A percentile compares a stretch with the other conserved stretches of the same genome.
Evolutionary conservation across 768 basidiomycete genomes (phyloP).

Genomic region (Hemileccinum rubropunctum): DNA sequence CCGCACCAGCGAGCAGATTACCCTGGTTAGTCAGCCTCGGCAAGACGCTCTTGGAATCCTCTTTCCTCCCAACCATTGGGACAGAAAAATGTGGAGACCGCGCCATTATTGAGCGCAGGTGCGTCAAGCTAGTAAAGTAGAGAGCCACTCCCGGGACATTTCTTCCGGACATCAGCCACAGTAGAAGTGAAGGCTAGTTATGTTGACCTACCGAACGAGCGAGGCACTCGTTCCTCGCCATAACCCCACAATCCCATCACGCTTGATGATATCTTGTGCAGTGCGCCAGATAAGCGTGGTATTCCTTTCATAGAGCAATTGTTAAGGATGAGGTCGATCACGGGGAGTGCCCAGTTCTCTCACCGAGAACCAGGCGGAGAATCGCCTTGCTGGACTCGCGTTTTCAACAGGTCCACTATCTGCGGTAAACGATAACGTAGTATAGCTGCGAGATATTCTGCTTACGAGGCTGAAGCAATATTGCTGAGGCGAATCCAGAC

Average conservation of each 20-base stretch:
- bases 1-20: conserved; percentile 84
- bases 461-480: conserved; percentile 77
- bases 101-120: conserved; percentile 76
- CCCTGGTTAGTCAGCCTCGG: conserved; percentile 73
- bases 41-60: conserved; percentile 47
- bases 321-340: background rate
- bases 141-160: conserved; percentile 92
- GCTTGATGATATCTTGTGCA: conserved; percentile 53
- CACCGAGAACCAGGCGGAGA: conserved; percentile 39
- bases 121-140: conserved; percentile 85
- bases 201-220: conserved; percentile 53
- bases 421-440: background rate
- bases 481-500: conserved; percentile 74
- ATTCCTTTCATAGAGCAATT: conserved; percentile 24
- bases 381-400: conserved; percentile 85
- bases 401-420: conserved; percentile 86
- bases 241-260: conserved; percentile 66
- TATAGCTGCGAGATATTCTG: background rate
- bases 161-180: conserved; percentile 37
- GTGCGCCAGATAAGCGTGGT: conserved; percentile 46
- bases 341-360: conserved; percentile 9
- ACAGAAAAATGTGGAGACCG: conserved; percentile 65
- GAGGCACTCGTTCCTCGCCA: conserved; percentile 91
- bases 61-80: conserved; percentile 14
- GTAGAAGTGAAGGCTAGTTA: background rate